Conservation (phyloP, 192 early-diverging fungal genomes). For the Nowakowskiella sp. region DNA sequence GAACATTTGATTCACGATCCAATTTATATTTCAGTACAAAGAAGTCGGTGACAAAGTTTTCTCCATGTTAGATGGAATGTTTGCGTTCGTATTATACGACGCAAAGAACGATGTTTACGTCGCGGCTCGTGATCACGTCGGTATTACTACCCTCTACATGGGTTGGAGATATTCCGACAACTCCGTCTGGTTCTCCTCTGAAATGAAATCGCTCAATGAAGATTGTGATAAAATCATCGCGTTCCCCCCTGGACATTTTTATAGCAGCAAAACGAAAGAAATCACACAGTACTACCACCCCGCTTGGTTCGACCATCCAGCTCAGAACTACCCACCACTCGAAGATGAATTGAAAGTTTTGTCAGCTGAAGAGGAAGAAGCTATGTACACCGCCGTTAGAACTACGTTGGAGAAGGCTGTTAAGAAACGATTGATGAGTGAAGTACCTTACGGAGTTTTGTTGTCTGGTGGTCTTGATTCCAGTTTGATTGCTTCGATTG, state of each 20-base stretch:
- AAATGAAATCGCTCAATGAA: slow-evolving; percentile 93
- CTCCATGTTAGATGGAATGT: slow-evolving; percentile 91
- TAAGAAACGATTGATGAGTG: slow-evolving; percentile 94
- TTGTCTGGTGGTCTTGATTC: slow-evolving; percentile 94
- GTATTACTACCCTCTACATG: slow-evolving; percentile 96
- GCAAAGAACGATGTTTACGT: slow-evolving; percentile 67
- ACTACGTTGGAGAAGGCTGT: slow-evolving; percentile 77
- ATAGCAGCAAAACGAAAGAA: slow-evolving; percentile 59
- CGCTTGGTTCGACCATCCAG: slow-evolving; percentile 63
- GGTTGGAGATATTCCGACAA: slow-evolving; percentile 78
- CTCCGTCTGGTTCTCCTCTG: slow-evolving; percentile 87
- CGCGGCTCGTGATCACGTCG: slow-evolving; percentile 95
- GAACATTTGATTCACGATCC: background rate
- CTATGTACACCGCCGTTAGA: slow-evolving; percentile 67
- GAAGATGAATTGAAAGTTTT: slow-evolving; percentile 48
- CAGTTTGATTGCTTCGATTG: slow-evolving; percentile 89
- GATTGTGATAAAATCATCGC: slow-evolving; percentile 95
- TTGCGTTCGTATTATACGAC: slow-evolving; percentile 90
- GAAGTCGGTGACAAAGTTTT: slow-evolving; percentile 77
- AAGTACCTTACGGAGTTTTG: slow-evolving; percentile 96
- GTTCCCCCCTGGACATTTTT: slow-evolving; percentile 96
- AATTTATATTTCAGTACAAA: slow-evolving; percentile 54
- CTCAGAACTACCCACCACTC: slow-evolving; percentile 19
- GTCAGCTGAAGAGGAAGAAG: slow-evolving; percentile 38
- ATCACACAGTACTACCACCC: slow-evolving; percentile 86